Conservation (phyloP, 805 yeast genomes). For the Saccharomycopsis lassenensis region DNA sequence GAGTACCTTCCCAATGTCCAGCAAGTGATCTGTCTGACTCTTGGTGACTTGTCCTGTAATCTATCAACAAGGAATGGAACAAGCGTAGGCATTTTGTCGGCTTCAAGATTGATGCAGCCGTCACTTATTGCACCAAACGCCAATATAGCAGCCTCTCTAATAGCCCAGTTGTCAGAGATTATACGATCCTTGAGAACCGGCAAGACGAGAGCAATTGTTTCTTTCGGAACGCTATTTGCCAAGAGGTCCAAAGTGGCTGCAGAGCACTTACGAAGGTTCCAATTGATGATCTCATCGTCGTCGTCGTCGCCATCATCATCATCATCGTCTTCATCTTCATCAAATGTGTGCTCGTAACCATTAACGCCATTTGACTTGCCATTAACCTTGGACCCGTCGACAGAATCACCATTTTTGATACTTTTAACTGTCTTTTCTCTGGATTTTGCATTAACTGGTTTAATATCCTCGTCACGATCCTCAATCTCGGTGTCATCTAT, state of each 20-base stretch:
- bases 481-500: conserved; percentile 68
- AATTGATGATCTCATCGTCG: conserved; percentile 56
- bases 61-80: conserved; percentile 80
- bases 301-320: conserved; percentile 69
- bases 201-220: conserved; percentile 54
- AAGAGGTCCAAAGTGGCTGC: conserved; percentile 87
- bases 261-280: conserved; percentile 89
- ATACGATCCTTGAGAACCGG: conserved; percentile 70
- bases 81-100: conserved; percentile 64
- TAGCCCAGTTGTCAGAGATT: conserved; percentile 67
- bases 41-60: conserved; percentile 61
- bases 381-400: conserved; percentile 14
- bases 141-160: conserved; percentile 84
- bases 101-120: conserved; percentile 66
- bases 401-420: conserved; percentile 19
- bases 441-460: conserved; percentile 66
- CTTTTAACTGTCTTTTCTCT: conserved; percentile 34
- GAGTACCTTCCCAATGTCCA: conserved; percentile 91
- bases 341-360: conserved; percentile 20
- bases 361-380: conserved; percentile 16
- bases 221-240: conserved; percentile 55
- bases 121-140: conserved; percentile 94
- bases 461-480: conserved; percentile 80
- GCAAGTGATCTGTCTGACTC: conserved; percentile 87
- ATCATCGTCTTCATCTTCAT: conserved; percentile 44